phyloP scores from a whole-genome alignment of 345 rosid genomes.

The Eucalyptus erythrocorys region DNA sequence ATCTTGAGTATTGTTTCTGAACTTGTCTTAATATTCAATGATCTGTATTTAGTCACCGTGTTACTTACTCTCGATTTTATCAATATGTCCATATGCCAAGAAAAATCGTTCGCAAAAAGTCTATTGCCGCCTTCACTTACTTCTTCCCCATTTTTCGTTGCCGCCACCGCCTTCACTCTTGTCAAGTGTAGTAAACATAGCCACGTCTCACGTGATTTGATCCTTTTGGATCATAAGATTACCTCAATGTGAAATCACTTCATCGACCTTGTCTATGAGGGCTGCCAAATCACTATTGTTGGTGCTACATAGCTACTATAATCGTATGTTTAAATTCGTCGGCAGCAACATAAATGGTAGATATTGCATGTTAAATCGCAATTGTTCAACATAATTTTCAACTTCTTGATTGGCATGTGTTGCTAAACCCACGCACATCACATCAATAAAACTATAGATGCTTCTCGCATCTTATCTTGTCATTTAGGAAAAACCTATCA shows the following conservation, averaged over 20 bases:
- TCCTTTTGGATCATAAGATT: background rate
- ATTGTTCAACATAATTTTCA: background rate
- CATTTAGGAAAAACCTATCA: background rate
- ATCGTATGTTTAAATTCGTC: background rate
- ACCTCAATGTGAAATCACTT: background rate
- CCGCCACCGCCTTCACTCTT: background rate
- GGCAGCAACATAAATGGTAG: background rate
- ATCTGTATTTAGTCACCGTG: too few relatives aligned
- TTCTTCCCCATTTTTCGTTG: background rate
- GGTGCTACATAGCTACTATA: background rate
- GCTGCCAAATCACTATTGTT: too few relatives aligned
- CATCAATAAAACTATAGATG: background rate
- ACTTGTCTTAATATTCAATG: background rate
- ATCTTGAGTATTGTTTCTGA: background rate
- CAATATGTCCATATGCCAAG: background rate
- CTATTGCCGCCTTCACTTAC: background rate
- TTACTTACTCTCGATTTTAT: background rate
- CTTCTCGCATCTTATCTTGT: background rate
- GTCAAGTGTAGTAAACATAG: background rate
- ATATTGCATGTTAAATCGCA: background rate
- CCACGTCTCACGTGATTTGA: rapidly evolving
- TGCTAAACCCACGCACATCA: background rate
- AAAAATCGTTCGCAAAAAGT: background rate
- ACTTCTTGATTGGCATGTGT: background rate
- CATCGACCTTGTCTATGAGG: background rate